Percentiles rank a stretch among this genome's conserved stretches.
Evolutionary conservation across 2,329 filamentous ascomycete species (phyloP).

Genomic region (Aspergillus floridensis): DNA sequence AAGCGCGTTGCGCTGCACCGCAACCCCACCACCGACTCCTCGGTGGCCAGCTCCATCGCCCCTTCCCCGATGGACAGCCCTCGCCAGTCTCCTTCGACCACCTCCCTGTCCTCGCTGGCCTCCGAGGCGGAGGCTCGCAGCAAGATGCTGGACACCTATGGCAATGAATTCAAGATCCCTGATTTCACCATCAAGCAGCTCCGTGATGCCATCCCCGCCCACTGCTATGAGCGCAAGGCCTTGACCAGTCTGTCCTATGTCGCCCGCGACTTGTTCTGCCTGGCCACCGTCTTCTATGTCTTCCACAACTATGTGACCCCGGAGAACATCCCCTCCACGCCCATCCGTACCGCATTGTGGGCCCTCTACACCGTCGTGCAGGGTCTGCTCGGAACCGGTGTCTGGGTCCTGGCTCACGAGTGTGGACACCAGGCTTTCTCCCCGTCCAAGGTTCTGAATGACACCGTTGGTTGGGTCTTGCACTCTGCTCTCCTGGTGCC

Average conservation of each 20-base stretch:
- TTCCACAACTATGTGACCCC: conserved; percentile 89
- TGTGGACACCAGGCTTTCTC: conserved; percentile 98
- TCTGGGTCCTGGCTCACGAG: conserved; percentile 97
- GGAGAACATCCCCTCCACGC: conserved; percentile 70
- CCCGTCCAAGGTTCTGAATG: conserved; percentile 83
- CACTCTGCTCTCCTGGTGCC: conserved; percentile 88
- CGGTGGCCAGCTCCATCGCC: conserved; percentile 53
- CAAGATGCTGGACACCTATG: conserved; percentile 84
- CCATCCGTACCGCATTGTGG: conserved; percentile 65
- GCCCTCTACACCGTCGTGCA: conserved; percentile 74
- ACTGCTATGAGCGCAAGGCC: conserved; percentile 90
- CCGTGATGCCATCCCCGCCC: conserved; percentile 92
- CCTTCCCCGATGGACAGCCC: conserved; percentile 60
- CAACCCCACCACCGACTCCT: conserved; percentile 55
- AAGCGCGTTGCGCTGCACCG: conserved; percentile 51
- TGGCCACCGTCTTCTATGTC: conserved; percentile 77
- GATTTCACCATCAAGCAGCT: conserved; percentile 98
- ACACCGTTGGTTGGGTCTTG: conserved; percentile 85
- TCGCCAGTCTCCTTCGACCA: conserved; percentile 70
- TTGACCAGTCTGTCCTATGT: conserved; percentile 76
- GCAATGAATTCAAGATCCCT: conserved; percentile 89
- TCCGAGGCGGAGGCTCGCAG: conserved; percentile 59
- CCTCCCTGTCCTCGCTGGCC: conserved; percentile 85
- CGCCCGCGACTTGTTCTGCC: conserved; percentile 69
- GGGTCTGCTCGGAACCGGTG: conserved; percentile 86